Evolutionary conservation across 345 rosid species (phyloP).

Genomic region (Anacardium occidentale): DNA sequence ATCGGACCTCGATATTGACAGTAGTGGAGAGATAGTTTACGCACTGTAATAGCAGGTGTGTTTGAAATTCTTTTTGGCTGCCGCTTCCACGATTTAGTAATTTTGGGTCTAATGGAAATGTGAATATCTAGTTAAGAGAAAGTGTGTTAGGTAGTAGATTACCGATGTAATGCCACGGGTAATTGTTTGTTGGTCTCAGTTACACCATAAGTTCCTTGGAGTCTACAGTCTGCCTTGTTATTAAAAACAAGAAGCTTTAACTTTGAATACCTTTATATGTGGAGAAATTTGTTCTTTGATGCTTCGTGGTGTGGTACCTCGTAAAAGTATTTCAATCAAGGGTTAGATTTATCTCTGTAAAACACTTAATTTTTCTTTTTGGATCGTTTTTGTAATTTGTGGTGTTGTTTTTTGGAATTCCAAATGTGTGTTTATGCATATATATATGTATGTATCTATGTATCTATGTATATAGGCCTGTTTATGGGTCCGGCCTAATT

Average conservation of each 20-base stretch:
- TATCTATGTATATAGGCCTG: no score
- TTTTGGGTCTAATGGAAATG: conserved; percentile 1
- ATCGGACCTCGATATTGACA: conserved; percentile 81
- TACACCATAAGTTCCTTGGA: conserved; percentile 6
- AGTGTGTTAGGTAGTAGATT: conserved; percentile 13
- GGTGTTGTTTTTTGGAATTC: no score
- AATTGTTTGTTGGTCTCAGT: conserved; percentile 6
- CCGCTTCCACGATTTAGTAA: conserved; percentile 10
- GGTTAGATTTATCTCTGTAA: not conserved
- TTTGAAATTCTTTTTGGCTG: not conserved
- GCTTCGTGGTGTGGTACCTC: not conserved
- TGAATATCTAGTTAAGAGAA: conserved; percentile 12
- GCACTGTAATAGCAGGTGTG: conserved; percentile 45
- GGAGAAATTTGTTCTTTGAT: conserved; percentile 9
- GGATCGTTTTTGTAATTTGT: not conserved
- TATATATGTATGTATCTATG: no score
- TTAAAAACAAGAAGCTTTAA: conserved; percentile 17
- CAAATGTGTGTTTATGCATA: no score
- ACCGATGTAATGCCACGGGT: not conserved
- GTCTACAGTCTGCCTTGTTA: conserved; percentile 12
- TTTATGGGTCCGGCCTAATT: no score
- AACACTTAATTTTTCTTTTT: not conserved
- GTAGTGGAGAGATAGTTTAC: conserved; percentile 89
- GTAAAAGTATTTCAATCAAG: not conserved
- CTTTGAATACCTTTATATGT: conserved; percentile 3